These are phyloP conservation scores for Eudorina sp. DNA, from an alignment of 139 green algal genomes.

Conservation along the genomic window DNA sequence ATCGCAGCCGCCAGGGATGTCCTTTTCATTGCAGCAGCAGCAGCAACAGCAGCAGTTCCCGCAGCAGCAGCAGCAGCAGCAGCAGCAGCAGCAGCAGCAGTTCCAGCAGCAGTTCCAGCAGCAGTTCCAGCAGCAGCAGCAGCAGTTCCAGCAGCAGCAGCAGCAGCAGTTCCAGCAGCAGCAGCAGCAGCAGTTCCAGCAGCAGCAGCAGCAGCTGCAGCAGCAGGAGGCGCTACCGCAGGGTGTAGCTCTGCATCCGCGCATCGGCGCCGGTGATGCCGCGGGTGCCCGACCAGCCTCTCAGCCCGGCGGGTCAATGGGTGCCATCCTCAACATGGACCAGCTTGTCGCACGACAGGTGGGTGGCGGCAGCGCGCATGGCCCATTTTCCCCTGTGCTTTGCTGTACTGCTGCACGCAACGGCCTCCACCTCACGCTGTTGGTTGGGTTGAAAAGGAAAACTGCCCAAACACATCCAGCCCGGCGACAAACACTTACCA, in stretches of 20 bases:
- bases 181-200: not conserved
- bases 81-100: not conserved
- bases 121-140: not conserved
- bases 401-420: too few species aligned
- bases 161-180: not conserved
- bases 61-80: not conserved
- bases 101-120: too few species aligned
- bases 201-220: not conserved
- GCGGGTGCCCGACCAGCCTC: not conserved
- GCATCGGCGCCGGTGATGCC: too few species aligned
- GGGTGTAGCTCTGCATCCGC: not conserved
- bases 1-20: too few species aligned
- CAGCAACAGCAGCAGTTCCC: too few species aligned
- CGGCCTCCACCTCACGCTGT: not conserved
- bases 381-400: not conserved
- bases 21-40: too few species aligned
- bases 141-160: not conserved
- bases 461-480: too few species aligned
- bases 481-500: too few species aligned
- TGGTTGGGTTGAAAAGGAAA: too few species aligned
- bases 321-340: not conserved
- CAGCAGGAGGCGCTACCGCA: not conserved
- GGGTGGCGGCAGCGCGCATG: not conserved
- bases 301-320: not conserved
- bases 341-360: conserved; percentile 3